These are phyloP conservation scores for Colletotrichum sp. DNA, from an alignment of 2,329 filamentous ascomycete species.

Conservation along the genomic window DNA sequence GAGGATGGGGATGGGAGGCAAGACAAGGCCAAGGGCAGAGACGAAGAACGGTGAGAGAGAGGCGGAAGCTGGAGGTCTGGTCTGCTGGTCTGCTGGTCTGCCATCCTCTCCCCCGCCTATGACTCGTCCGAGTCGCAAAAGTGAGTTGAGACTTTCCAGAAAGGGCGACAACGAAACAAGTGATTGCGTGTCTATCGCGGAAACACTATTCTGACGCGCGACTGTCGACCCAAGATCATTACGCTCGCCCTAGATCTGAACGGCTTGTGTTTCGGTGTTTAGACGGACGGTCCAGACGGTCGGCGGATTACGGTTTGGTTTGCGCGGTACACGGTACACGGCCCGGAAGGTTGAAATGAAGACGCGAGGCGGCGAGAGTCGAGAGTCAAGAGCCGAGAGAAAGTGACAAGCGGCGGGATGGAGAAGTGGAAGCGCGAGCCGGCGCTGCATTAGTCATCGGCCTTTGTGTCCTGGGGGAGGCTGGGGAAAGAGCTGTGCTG, in stretches of 20 bases:
- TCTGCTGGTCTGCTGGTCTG: neutral
- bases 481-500: neutral
- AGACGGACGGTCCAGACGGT: neutral
- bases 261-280: conserved; percentile 5
- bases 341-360: neutral
- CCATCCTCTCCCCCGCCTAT: neutral
- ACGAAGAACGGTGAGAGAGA: neutral
- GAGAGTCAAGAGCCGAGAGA: neutral
- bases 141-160: conserved; percentile 18
- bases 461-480: too few species aligned
- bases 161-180: conserved; percentile 20
- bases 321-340: neutral
- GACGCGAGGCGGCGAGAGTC: neutral
- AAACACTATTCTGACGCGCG: conserved; percentile 15
- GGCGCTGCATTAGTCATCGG: neutral
- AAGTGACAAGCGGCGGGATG: neutral
- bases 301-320: neutral
- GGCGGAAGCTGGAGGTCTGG: neutral
- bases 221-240: neutral
- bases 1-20: neutral
- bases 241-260: conserved; percentile 14
- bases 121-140: conserved; percentile 17
- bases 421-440: neutral
- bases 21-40: neutral
- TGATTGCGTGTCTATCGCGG: conserved; percentile 17